A percentile compares a stretch with the other conserved stretches of the same genome.
These are phyloP conservation scores for Cladosporium sphaerospermum DNA, from an alignment of 2,329 filamentous ascomycete genomes.

Conservation along the genomic window DNA sequence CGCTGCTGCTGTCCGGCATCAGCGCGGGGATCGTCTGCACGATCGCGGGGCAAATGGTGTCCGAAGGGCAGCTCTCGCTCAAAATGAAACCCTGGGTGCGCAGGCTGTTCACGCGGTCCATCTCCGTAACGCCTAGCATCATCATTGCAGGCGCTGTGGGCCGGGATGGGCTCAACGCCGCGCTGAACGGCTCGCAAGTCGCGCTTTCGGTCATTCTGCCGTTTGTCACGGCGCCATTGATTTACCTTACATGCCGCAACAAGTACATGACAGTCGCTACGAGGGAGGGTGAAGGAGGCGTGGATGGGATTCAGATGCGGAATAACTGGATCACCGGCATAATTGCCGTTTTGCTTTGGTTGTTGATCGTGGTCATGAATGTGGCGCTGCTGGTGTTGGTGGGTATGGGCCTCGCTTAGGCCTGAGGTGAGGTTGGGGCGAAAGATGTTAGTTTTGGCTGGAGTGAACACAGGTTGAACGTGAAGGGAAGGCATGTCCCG, in stretches of 20 bases:
- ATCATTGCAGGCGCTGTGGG: slow-evolving; percentile 78
- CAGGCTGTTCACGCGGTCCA: slow-evolving; percentile 67
- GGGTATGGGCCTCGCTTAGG: slow-evolving; percentile 43
- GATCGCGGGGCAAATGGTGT: slow-evolving; percentile 83
- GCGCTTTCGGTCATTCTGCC: slow-evolving; percentile 72
- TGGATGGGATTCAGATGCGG: slow-evolving; percentile 52
- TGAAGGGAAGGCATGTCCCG: too few species aligned
- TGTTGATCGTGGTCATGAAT: slow-evolving; percentile 71
- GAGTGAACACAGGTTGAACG: too few species aligned
- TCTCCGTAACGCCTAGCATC: slow-evolving; percentile 76
- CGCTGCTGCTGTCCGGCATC: slow-evolving; percentile 71
- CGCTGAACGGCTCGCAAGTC: slow-evolving; percentile 72
- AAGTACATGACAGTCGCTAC: slow-evolving; percentile 68
- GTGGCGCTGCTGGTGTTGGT: slow-evolving; percentile 65
- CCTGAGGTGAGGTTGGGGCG: slow-evolving; percentile 6
- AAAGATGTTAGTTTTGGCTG: background rate
- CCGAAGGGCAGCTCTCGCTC: slow-evolving; percentile 75
- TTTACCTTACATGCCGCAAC: slow-evolving; percentile 76
- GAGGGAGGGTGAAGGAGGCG: slow-evolving; percentile 9
- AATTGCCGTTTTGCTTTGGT: slow-evolving; percentile 61
- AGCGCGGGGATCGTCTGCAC: slow-evolving; percentile 84
- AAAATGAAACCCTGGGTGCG: slow-evolving; percentile 70
- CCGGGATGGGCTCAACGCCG: slow-evolving; percentile 60
- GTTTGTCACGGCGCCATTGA: slow-evolving; percentile 74
- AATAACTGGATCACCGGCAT: slow-evolving; percentile 61